Conservation (phyloP, 1,139 yeast species). For the Fermentozyma sake region DNA sequence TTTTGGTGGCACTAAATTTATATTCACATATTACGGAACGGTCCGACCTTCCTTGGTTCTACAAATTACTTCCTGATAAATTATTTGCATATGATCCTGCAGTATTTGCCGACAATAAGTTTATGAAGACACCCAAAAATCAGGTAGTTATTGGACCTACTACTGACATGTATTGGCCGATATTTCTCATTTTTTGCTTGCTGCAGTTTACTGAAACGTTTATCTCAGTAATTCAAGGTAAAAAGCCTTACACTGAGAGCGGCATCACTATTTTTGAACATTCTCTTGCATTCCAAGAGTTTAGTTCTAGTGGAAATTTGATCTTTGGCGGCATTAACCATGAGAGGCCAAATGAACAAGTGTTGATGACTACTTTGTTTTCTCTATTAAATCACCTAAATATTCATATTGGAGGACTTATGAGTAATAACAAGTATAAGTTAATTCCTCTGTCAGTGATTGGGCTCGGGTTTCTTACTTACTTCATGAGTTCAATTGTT, state of each 20-base stretch:
- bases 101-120: constrained; percentile 19
- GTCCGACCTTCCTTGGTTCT: constrained; percentile 5
- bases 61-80: constrained; percentile 12
- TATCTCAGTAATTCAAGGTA: constrained; percentile 55
- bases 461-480: constrained; percentile 47
- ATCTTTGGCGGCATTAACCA: constrained; percentile 20
- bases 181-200: constrained; percentile 56
- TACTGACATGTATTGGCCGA: constrained; percentile 58
- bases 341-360: constrained; percentile 48
- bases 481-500: constrained; percentile 34
- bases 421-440: constrained; percentile 49
- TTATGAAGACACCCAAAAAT: constrained; percentile 29
- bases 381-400: constrained; percentile 53
- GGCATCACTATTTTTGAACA: constrained; percentile 73
- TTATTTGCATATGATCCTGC: constrained; percentile 33
- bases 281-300: constrained; percentile 70
- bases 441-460: constrained; percentile 58
- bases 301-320: constrained; percentile 40
- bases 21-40: constrained; percentile 14
- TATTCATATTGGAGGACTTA: constrained; percentile 54
- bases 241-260: constrained; percentile 57
- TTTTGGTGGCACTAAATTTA: constrained; percentile 36
- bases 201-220: constrained; percentile 72
- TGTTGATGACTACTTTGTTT: constrained; percentile 47
- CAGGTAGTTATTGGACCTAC: constrained; percentile 47